Evolutionary conservation across 305 asterid species (phyloP).

Genomic region (Fraxinus sp.): DNA sequence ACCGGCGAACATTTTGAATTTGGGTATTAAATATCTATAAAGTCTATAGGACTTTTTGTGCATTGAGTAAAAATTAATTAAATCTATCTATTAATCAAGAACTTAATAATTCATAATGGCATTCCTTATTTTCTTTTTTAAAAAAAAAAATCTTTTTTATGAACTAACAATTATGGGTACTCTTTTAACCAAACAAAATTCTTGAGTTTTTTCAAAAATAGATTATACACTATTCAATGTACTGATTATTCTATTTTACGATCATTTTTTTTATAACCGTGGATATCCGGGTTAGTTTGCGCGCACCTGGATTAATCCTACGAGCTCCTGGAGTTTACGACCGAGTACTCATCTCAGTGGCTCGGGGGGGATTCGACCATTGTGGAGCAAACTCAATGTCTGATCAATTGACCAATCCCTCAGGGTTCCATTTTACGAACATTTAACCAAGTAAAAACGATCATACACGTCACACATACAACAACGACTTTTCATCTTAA

Average conservation of each 20-base stretch:
- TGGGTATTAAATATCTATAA: not conserved
- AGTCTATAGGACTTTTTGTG: not conserved
- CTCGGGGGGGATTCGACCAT: too few species aligned
- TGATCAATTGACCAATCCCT: too few species aligned
- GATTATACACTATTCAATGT: not conserved
- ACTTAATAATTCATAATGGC: not conserved
- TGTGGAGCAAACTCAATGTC: too few species aligned
- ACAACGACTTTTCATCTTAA: not conserved
- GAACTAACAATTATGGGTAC: not conserved
- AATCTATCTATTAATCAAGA: not conserved
- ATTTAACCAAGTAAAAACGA: not conserved
- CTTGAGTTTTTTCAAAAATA: not conserved
- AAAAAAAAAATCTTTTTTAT: too few species aligned
- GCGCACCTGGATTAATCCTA: too few species aligned
- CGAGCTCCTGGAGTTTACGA: too few species aligned
- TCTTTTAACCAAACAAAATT: not conserved
- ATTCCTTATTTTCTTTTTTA: not conserved
- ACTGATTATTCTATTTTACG: not conserved
- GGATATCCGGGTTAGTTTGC: too few species aligned
- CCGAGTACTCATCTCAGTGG: too few species aligned
- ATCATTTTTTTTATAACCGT: too few species aligned
- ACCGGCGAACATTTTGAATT: not conserved
- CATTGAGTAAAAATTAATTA: not conserved
- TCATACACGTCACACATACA: not conserved
- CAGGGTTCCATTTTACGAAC: not conserved